These are phyloP conservation scores for Trichophyton verrucosum DNA, from an alignment of 2,329 filamentous ascomycete species.

Conservation along the genomic window DNA sequence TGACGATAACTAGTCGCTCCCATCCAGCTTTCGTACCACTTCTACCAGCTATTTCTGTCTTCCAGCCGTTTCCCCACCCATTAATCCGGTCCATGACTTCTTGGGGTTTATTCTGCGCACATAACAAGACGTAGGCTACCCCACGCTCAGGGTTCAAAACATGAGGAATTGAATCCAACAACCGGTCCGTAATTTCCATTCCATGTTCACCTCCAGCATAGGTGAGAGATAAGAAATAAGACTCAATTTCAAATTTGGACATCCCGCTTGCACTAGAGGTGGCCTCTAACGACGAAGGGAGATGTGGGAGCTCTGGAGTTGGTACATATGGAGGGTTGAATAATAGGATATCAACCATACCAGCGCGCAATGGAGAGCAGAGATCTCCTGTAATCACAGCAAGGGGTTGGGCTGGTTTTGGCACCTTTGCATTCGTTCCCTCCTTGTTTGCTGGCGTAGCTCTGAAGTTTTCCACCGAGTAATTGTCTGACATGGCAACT, in stretches of 20 bases:
- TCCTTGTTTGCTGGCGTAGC: slow-evolving; percentile 26
- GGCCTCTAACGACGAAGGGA: neutral
- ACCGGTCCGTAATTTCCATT: slow-evolving; percentile 80
- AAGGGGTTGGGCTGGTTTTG: slow-evolving; percentile 42
- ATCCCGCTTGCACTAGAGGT: neutral
- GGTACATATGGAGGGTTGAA: slow-evolving; percentile 98
- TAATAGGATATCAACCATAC: slow-evolving; percentile 65
- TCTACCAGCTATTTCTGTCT: slow-evolving; percentile 60
- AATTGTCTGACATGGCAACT: slow-evolving; percentile 33
- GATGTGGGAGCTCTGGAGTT: slow-evolving; percentile 56
- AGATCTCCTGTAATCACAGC: slow-evolving; percentile 62
- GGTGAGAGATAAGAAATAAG: slow-evolving; percentile 67
- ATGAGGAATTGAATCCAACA: slow-evolving; percentile 56
- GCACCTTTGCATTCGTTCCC: neutral
- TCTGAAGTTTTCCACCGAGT: slow-evolving; percentile 1
- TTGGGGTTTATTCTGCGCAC: slow-evolving; percentile 77
- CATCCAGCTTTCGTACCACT: slow-evolving; percentile 84
- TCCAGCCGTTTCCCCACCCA: slow-evolving; percentile 53
- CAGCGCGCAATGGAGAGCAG: slow-evolving; percentile 44
- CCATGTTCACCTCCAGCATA: slow-evolving; percentile 83
- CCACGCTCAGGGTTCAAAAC: slow-evolving; percentile 53
- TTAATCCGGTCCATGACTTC: slow-evolving; percentile 54
- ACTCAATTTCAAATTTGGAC: slow-evolving; percentile 60
- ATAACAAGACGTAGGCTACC: slow-evolving; percentile 80
- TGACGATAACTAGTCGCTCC: slow-evolving; percentile 83